Percentiles rank a stretch among this genome's conserved stretches.
Conservation (phyloP, 768 basidiomycete genomes). For the Chlorophyllum brunneum region DNA sequence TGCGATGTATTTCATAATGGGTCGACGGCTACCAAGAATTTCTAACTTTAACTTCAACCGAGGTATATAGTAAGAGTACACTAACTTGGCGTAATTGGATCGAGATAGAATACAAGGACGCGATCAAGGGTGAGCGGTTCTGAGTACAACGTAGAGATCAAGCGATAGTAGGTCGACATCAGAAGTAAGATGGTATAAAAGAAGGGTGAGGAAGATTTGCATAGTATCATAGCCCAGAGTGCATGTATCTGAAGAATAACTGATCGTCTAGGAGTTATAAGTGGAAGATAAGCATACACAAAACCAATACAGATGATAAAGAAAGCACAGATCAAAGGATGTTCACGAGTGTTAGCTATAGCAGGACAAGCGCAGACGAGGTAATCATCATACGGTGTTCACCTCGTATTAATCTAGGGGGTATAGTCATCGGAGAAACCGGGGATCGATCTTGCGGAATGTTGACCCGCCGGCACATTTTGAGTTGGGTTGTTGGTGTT, state of each 20-base stretch:
- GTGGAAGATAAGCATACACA: background rate
- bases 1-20: too few relatives aligned
- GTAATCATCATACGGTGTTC: background rate
- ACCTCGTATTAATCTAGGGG: background rate
- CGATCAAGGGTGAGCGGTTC: background rate
- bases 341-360: background rate
- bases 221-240: background rate
- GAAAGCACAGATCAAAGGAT: background rate
- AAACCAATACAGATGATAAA: background rate
- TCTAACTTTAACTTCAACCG: too few relatives aligned
- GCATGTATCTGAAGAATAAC: constrained; percentile 6
- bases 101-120: background rate
- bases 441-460: background rate
- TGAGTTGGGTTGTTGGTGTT: background rate
- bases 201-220: background rate
- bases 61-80: background rate
- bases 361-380: background rate
- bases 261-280: background rate
- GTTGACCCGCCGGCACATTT: constrained; percentile 1
- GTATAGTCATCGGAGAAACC: background rate
- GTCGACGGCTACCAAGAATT: too few relatives aligned
- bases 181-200: too few relatives aligned
- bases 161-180: too few relatives aligned
- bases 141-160: background rate
- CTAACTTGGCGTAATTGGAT: background rate